Conservation (phyloP, 805 yeast genomes). For the Tetrapisispora fleetii region DNA sequence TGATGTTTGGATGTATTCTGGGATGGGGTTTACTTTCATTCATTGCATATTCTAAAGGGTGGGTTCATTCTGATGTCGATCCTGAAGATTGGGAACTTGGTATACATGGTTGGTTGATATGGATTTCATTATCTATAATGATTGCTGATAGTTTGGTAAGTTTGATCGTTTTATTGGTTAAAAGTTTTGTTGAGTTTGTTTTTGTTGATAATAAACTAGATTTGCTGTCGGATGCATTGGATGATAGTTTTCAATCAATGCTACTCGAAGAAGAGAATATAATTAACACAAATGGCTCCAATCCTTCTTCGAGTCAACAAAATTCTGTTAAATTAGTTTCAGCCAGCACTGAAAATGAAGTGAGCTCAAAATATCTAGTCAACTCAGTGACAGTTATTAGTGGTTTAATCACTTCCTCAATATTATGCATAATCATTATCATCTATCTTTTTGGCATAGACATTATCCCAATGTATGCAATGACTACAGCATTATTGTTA, state of each 20-base stretch:
- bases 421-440: slow-evolving; percentile 58
- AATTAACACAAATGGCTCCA: slow-evolving; percentile 12
- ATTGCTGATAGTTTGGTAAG: slow-evolving; percentile 83
- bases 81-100: slow-evolving; percentile 78
- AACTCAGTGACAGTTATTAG: slow-evolving; percentile 37
- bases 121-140: slow-evolving; percentile 92
- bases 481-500: slow-evolving; percentile 55
- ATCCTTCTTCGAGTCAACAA: slow-evolving; percentile 8
- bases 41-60: slow-evolving; percentile 50
- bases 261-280: slow-evolving; percentile 25
- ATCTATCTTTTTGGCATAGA: slow-evolving; percentile 54
- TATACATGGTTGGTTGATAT: slow-evolving; percentile 94
- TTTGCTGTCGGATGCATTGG: slow-evolving; percentile 16
- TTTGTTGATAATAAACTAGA: slow-evolving; percentile 18
- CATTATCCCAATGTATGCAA: slow-evolving; percentile 61
- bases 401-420: slow-evolving; percentile 59
- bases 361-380: slow-evolving; percentile 40
- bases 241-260: slow-evolving; percentile 27
- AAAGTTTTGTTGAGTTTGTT: slow-evolving; percentile 30
- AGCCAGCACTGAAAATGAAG: slow-evolving; percentile 29
- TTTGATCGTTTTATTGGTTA: slow-evolving; percentile 49
- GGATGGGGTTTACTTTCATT: slow-evolving; percentile 96
- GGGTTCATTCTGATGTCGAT: slow-evolving; percentile 87
- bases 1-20: slow-evolving; percentile 78
- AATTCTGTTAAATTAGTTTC: slow-evolving; percentile 25